These are phyloP conservation scores for Alternaria rosae DNA, from an alignment of 2,329 filamentous ascomycete genomes.

Conservation along the genomic window DNA sequence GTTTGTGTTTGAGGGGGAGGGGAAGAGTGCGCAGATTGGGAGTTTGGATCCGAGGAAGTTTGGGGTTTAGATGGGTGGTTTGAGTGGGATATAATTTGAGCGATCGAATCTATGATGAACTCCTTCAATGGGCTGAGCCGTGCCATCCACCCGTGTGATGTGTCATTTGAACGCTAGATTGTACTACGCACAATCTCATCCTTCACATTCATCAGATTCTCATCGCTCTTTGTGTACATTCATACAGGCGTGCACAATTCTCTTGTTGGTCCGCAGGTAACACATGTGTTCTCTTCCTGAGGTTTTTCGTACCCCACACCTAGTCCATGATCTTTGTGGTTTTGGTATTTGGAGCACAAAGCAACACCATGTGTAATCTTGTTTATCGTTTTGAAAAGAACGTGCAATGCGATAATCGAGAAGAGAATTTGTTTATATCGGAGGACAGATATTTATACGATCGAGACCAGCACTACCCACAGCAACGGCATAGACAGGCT, in stretches of 20 bases:
- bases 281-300: not conserved
- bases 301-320: not conserved
- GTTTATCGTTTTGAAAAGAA: not conserved
- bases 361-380: not conserved
- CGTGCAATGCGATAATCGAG: not conserved
- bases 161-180: not conserved
- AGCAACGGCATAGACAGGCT: not conserved
- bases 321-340: not conserved
- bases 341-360: not conserved
- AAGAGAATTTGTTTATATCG: not conserved
- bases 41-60: constrained; percentile 53
- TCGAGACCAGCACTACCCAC: not conserved
- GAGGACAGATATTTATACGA: not conserved
- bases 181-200: not conserved
- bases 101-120: not conserved
- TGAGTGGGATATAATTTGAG: not conserved
- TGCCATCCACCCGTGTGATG: not conserved
- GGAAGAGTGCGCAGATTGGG: constrained; percentile 52
- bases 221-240: too few relatives aligned
- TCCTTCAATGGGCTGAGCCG: rapidly evolving
- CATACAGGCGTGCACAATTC: too few relatives aligned
- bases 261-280: too few relatives aligned
- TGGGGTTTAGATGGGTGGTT: constrained; percentile 10
- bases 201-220: too few relatives aligned
- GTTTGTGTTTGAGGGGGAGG: constrained; percentile 55